These are phyloP conservation scores for Neonectria hederae DNA, from an alignment of 2,329 filamentous ascomycete species.

Conservation along the genomic window DNA sequence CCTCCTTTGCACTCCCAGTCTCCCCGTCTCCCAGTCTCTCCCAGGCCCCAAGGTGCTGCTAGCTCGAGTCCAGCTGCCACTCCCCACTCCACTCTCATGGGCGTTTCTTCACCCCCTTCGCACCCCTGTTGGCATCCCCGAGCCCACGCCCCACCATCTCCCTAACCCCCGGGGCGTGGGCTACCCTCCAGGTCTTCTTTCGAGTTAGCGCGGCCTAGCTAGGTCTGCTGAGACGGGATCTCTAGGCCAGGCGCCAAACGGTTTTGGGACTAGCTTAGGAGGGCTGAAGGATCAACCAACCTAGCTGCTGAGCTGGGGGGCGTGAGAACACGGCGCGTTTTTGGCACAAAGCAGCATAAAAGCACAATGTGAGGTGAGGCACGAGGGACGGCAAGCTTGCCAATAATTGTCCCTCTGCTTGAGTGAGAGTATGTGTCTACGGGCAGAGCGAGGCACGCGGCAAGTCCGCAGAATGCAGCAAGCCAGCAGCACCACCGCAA, in stretches of 20 bases:
- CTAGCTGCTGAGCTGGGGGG: slow-evolving; percentile 32
- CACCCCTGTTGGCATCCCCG: neutral
- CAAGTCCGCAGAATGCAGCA: slow-evolving; percentile 11
- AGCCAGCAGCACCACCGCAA: slow-evolving; percentile 12
- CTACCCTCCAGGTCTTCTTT: slow-evolving; percentile 31
- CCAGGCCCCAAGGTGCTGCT: slow-evolving; percentile 1
- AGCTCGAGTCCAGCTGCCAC: slow-evolving; percentile 1
- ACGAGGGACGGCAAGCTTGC: neutral
- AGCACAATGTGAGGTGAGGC: neutral
- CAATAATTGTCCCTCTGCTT: neutral
- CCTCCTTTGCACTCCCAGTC: slow-evolving; percentile 11
- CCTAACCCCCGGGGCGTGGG: slow-evolving; percentile 22
- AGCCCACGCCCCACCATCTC: slow-evolving; percentile 13
- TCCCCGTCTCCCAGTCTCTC: slow-evolving; percentile 1
- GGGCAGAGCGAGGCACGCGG: neutral
- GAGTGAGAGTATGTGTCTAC: neutral
- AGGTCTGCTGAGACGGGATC: slow-evolving; percentile 44
- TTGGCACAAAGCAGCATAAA: slow-evolving; percentile 7
- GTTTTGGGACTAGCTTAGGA: slow-evolving; percentile 49
- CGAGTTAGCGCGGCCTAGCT: slow-evolving; percentile 30
- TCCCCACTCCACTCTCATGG: neutral
- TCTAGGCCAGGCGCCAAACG: slow-evolving; percentile 38
- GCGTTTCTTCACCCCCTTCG: neutral
- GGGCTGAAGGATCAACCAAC: slow-evolving; percentile 49
- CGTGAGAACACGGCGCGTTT: slow-evolving; percentile 14